These are phyloP conservation scores for Monosporozyma unispora DNA, from an alignment of 805 yeast genomes.

Conservation along the genomic window DNA sequence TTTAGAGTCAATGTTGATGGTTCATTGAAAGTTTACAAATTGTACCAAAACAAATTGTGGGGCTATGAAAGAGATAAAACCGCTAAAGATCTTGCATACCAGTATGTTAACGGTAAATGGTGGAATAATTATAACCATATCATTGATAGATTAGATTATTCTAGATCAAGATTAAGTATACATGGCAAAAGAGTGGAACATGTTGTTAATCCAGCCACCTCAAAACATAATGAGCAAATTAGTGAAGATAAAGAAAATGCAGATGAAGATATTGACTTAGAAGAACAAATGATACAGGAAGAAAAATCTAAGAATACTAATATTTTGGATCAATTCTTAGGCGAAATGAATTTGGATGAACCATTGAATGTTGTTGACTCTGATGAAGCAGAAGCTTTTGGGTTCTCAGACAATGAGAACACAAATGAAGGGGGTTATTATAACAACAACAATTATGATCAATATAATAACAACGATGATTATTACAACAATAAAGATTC, in stretches of 20 bases:
- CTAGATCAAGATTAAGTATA: conserved; percentile 16
- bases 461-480: background rate
- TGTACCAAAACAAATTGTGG: conserved; percentile 80
- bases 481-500: background rate
- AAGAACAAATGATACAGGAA: conserved; percentile 28
- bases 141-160: conserved; percentile 47
- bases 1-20: conserved; percentile 57
- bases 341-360: conserved; percentile 43
- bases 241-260: conserved; percentile 4
- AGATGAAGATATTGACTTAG: conserved; percentile 24
- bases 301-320: conserved; percentile 39
- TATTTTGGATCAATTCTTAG: conserved; percentile 41
- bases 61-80: conserved; percentile 68
- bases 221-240: background rate
- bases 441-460: background rate
- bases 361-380: conserved; percentile 36
- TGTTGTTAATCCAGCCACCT: background rate
- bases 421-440: conserved; percentile 12
- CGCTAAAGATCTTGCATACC: conserved; percentile 51
- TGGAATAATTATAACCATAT: conserved; percentile 70
- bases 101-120: conserved; percentile 64
- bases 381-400: conserved; percentile 33
- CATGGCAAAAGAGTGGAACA: background rate
- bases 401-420: conserved; percentile 36
- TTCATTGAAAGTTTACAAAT: conserved; percentile 44